These are phyloP conservation scores for Backusella mclennaniae DNA, from an alignment of 192 early-diverging fungal species.

Conservation along the genomic window DNA sequence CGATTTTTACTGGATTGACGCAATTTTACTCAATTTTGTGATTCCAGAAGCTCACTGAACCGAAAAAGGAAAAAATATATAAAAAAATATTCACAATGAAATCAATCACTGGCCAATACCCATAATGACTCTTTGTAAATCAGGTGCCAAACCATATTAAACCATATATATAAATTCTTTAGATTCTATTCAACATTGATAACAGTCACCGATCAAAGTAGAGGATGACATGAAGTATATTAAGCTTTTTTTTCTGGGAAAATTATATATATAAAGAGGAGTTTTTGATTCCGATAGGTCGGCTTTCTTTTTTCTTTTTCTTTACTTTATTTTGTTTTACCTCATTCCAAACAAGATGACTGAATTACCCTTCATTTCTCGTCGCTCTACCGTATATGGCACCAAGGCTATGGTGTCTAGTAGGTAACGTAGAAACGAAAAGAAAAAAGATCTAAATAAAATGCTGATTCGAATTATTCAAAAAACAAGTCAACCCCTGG, in stretches of 20 bases:
- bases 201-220: no score
- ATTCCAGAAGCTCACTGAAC: no score
- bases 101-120: no score
- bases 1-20: no score
- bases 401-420: constrained; percentile 64
- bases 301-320: not conserved
- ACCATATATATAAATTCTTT: no score
- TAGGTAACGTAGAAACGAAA: constrained; percentile 21
- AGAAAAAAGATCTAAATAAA: not conserved
- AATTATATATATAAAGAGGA: not conserved
- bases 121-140: no score
- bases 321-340: not conserved
- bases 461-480: not conserved
- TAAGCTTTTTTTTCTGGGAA: not conserved
- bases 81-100: no score
- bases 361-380: constrained; percentile 36
- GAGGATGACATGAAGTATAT: no score
- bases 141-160: no score
- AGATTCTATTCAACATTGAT: no score
- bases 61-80: no score
- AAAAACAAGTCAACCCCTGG: constrained; percentile 62
- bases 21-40: no score
- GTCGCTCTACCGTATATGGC: constrained; percentile 54
- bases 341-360: not conserved
- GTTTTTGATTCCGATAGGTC: not conserved